Percentiles rank a stretch among this genome's conserved stretches.
Conservation (phyloP, 495 filamentous ascomycete species). For the Baudoinia panamericana region DNA sequence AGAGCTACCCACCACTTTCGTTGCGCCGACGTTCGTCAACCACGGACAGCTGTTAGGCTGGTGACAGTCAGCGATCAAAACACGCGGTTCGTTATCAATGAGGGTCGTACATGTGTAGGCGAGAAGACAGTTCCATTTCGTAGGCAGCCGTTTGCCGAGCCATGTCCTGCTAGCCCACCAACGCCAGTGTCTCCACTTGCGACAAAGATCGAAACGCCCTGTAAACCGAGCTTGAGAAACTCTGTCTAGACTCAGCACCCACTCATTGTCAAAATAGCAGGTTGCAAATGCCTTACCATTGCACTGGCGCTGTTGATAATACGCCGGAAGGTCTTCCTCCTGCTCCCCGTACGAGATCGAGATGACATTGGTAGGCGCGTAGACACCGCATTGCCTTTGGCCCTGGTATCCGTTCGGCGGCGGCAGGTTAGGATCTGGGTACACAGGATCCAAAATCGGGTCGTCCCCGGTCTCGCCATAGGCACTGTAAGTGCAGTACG, state of each 20-base stretch:
- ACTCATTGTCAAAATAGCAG: no score
- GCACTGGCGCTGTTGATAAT: constrained; percentile 17
- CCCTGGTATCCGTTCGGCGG: constrained; percentile 20
- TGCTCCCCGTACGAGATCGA: constrained; percentile 19
- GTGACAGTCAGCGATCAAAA: no score
- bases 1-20: no score
- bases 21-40: constrained; percentile 30
- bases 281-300: constrained; percentile 8
- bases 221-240: constrained; percentile 52
- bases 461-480: constrained; percentile 22
- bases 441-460: constrained; percentile 17
- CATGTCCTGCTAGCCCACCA: constrained; percentile 10
- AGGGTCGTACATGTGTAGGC: no score
- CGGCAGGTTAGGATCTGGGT: no score
- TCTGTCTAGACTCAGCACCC: no score
- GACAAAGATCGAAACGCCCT: constrained; percentile 48
- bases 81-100: no score
- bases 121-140: constrained; percentile 23
- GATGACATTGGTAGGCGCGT: constrained; percentile 21
- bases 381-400: constrained; percentile 19
- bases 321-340: constrained; percentile 14
- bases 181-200: constrained; percentile 52
- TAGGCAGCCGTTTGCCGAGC: constrained; percentile 12
- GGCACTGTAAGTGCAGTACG: constrained; percentile 21
- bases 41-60: constrained; percentile 33